Evolutionary conservation across 169 alveolate species (phyloP).

Genomic region (Besnoitia besnoiti): DNA sequence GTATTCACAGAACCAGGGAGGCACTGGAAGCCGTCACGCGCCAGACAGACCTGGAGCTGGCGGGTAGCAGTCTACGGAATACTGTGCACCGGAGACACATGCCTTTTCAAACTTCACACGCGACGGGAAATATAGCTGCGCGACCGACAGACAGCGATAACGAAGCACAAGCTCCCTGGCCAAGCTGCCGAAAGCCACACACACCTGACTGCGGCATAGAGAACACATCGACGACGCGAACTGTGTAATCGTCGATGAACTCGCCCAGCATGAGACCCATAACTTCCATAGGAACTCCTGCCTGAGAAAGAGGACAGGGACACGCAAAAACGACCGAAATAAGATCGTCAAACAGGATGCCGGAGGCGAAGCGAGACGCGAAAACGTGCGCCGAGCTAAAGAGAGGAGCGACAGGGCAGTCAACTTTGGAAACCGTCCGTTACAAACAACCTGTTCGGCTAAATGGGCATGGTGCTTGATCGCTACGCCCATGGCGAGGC

Average conservation of each 20-base stretch:
- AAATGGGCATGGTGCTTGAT: too few species aligned
- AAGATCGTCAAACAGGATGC: too few species aligned
- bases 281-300: slow-evolving; percentile 99
- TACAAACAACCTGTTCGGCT: too few species aligned
- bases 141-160: too few species aligned
- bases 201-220: slow-evolving; percentile 99
- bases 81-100: background rate
- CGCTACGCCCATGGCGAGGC: too few species aligned
- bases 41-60: too few species aligned
- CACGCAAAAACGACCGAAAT: background rate
- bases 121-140: too few species aligned
- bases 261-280: slow-evolving; percentile 99
- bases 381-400: background rate
- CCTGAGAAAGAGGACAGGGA: slow-evolving; percentile 74
- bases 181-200: slow-evolving; percentile 2
- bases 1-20: too few species aligned
- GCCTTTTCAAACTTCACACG: too few species aligned
- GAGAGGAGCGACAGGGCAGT: background rate
- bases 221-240: slow-evolving; percentile 98
- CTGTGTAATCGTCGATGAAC: slow-evolving; percentile 99
- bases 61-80: background rate
- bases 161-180: background rate
- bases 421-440: background rate
- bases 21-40: too few species aligned
- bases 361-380: background rate